Evolutionary conservation across 139 green algal species (phyloP), one percentile per base, ranked within the genome.

Genomic region (Penium margaritaceum): DNA sequence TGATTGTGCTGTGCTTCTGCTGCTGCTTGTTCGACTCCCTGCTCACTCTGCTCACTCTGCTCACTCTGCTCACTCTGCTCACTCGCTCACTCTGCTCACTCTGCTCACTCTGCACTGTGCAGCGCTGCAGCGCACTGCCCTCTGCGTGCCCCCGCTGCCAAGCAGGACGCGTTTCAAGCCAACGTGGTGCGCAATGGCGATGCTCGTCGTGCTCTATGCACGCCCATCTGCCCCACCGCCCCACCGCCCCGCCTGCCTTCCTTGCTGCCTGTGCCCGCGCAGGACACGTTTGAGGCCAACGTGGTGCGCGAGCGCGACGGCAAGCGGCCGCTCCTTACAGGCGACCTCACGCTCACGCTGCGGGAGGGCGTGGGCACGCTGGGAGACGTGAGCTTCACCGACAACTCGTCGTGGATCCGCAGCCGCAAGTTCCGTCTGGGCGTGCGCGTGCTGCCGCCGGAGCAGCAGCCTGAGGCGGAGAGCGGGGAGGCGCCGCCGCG

Each of bases 341-440:
- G 73, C 30, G 73, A 80, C 9, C 17, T 68, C n/a, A 29, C 15
- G 54, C 5, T 80, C 5, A 70, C 9, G 19, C 71, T 78, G 15
- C 77, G 77, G 24, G 73, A 67, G 17, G 73, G 73, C 21, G 63
- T 77, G 64, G 73, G 73, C 44, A 80, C 65, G 32, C 24, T 80
- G 27, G 65, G 65, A 2, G 73, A 80, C 19, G 15, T 80, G 27
- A 57, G 64, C 21, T 80, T 80, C 63, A 76, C 64, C 19, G 73
- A 80, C 65, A 80, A 80, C 27, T 78, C 67, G 44, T 77, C 66
- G 51, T 80, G 73, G 73, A 67, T 80, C 35, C 73, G 73, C 38
- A 66, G 29, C 67, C 46, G 73, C 30, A 80, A 80, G 43, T 80
- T 80, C 63, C 53, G 73, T n/a, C 66, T 80, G 6, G 73, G 63